phyloP scores from a whole-genome alignment of 2,329 filamentous ascomycete species.

The Microcyclospora tardicrescens region DNA sequence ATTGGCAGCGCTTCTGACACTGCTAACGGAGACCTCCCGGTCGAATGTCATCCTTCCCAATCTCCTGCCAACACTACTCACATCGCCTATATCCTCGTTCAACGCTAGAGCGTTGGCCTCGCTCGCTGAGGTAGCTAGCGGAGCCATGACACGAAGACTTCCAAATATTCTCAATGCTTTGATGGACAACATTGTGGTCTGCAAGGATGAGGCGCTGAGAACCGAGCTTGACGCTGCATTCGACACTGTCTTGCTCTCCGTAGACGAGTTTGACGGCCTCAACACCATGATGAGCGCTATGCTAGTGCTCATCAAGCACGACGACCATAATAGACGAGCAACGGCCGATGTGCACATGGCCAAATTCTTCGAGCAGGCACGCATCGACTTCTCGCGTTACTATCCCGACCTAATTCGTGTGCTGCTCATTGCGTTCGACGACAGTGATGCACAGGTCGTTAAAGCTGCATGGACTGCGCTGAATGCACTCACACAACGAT shows the following conservation, averaged over 20 bases:
- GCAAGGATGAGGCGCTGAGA: slow-evolving; percentile 60
- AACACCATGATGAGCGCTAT: slow-evolving; percentile 94
- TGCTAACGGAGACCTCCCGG: slow-evolving; percentile 83
- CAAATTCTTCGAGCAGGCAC: slow-evolving; percentile 69
- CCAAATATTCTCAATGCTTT: slow-evolving; percentile 85
- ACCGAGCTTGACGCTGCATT: slow-evolving; percentile 68
- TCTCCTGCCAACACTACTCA: slow-evolving; percentile 83
- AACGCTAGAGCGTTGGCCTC: slow-evolving; percentile 91
- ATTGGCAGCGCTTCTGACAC: slow-evolving; percentile 77
- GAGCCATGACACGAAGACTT: slow-evolving; percentile 79
- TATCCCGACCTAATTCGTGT: slow-evolving; percentile 90
- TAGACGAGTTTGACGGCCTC: slow-evolving; percentile 90
- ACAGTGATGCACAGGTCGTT: slow-evolving; percentile 69
- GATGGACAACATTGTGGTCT: slow-evolving; percentile 79
- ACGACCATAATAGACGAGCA: slow-evolving; percentile 75
- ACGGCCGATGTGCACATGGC: slow-evolving; percentile 67
- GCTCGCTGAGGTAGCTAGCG: slow-evolving; percentile 77
- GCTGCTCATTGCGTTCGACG: slow-evolving; percentile 83
- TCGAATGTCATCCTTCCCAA: slow-evolving; percentile 96
- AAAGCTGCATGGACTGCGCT: slow-evolving; percentile 83
- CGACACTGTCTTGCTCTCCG: slow-evolving; percentile 77
- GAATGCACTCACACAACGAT: slow-evolving; percentile 71
- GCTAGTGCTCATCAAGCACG: slow-evolving; percentile 74
- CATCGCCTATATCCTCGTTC: slow-evolving; percentile 82
- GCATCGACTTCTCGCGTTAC: slow-evolving; percentile 87